Evolutionary conservation across 306 rosid genomes (phyloP), one percentile per base, ranked within the genome.

Genomic region (Malus orientalis): DNA sequence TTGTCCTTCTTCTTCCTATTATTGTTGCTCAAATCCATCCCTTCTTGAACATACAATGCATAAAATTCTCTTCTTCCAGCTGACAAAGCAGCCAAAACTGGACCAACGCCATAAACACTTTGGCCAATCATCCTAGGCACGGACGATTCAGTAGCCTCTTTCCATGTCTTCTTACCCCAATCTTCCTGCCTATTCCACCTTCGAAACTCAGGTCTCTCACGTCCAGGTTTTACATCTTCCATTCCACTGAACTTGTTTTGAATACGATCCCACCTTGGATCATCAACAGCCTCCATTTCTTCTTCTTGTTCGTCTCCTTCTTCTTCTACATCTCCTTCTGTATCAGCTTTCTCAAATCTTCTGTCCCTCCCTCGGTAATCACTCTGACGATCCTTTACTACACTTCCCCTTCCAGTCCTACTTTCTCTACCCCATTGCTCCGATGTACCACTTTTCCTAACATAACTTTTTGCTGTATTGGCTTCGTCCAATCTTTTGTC

Each of bases 1-100:
- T 92, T 92, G 88, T 95, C 99, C 89, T 95, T 95, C 88, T 95
- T 95, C 89, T 90, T 95, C 83, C 93, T 82, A 58, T 92, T 91
- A 76, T 88, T 95, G 76, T 84, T 83, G 66, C 93, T 86, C 84
- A 95, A 87, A 80, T 89, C 99, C 81, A 95, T 78, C 42, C 99
- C 97, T 83, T 95, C 97, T 79, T 95, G 99, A 76, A 86, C 79
- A 74, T 92, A 86, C 78, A 92, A 81, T 25, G 91, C 91, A 84
- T 89, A 95, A 82, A 95, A 89, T 69, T 92, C 97, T 86, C 99
- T 92, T 84, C 97, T 81, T 74, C 90, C 96, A 76, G 97, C 90
- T 3, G 96, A 95, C 76, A 95, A 67, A 45, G 99, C 96, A 75
- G 99, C 99, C 89, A 92, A 86, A 84, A 95, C 96, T 2, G 97